Conservation (phyloP, 1,284 basidiomycete genomes). For the Papiliotrema terrestris region DNA sequence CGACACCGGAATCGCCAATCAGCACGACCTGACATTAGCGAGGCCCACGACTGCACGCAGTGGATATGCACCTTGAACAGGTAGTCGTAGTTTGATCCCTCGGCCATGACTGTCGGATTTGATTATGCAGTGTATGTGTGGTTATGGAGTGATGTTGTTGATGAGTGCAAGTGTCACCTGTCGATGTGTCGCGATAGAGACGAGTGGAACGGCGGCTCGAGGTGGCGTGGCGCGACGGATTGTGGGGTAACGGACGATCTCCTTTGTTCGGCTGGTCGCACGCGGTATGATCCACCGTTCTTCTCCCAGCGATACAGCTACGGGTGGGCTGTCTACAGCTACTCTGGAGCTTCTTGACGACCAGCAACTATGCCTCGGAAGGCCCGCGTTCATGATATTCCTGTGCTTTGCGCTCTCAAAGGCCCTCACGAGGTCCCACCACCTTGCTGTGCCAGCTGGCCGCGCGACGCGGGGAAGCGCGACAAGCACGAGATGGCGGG, state of each 20-base stretch:
- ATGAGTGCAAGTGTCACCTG: not conserved
- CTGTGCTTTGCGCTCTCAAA: no score
- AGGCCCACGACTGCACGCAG: constrained; percentile 7
- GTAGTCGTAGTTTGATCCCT: constrained; percentile 89
- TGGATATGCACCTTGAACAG: constrained; percentile 76
- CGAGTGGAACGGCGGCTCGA: not conserved
- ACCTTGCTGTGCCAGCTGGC: no score
- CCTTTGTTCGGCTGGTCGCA: no score
- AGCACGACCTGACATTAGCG: constrained; percentile 72
- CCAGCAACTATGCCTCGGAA: no score
- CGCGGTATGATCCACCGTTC: no score
- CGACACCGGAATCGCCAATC: constrained; percentile 98
- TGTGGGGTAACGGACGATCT: not conserved
- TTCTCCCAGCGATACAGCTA: no score
- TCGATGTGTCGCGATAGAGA: not conserved
- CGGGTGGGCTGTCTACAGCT: no score
- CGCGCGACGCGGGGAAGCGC: not conserved
- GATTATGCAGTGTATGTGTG: constrained; percentile 1
- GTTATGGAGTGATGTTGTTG: not conserved
- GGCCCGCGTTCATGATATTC: no score
- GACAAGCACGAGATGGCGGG: not conserved
- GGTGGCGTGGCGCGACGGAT: not conserved
- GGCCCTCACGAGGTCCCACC: no score
- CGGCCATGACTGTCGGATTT: constrained; percentile 63
- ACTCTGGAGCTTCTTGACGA: no score